Conservation (phyloP, 2,329 filamentous ascomycete genomes). For the Cercospora sp. region DNA sequence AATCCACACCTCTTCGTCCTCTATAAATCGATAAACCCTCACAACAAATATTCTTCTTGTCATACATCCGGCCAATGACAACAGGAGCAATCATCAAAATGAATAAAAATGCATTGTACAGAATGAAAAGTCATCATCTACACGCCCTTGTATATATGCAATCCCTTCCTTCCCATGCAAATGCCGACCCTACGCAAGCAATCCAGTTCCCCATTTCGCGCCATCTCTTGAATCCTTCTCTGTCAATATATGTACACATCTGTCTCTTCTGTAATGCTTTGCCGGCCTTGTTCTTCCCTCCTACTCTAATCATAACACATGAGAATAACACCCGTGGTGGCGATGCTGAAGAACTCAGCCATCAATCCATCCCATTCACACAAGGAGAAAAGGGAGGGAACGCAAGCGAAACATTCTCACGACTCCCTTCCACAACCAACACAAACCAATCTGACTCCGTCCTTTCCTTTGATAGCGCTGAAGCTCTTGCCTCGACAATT, state of each 20-base stretch:
- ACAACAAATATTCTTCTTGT: too few relatives aligned
- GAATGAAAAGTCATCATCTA: not conserved
- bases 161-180: not conserved
- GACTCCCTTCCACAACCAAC: not conserved
- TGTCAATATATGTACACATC: not conserved
- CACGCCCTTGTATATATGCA: not conserved
- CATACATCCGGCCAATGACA: too few relatives aligned
- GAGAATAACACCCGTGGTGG: not conserved
- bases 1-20: too few relatives aligned
- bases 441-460: constrained; percentile 56
- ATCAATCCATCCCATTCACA: too few relatives aligned
- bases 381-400: too few relatives aligned
- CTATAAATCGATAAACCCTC: not conserved
- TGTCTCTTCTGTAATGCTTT: not conserved
- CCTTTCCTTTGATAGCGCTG: constrained; percentile 57
- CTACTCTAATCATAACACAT: not conserved
- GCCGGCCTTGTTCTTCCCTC: not conserved
- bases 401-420: too few relatives aligned
- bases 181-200: not conserved
- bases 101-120: not conserved
- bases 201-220: not conserved
- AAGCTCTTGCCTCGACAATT: constrained; percentile 63
- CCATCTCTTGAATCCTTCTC: not conserved
- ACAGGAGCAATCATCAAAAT: not conserved
- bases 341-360: too few relatives aligned